Base-by-base conservation (phyloP, 805 yeast genomes). In the Candida stauntonica region DNA sequence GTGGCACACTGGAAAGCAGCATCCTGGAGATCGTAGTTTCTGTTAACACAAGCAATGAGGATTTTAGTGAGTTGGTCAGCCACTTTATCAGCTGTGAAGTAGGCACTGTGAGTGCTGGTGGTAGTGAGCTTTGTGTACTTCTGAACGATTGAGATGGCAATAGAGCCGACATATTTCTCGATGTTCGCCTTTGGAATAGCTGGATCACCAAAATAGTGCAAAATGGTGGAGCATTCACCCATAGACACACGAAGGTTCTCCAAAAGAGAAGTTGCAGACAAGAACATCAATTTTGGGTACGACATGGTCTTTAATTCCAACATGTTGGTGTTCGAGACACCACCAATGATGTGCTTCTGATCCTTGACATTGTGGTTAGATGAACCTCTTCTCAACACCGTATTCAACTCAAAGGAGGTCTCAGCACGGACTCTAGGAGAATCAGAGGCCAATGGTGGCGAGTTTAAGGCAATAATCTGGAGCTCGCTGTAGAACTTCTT, bases 391-490 rank as follows among this genome's bases (percentile, higher is more conserved):
- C 95, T 76, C 37, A 93, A 69, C 20, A 93, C 87, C 1, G 96
- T 82, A 56, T 93, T 93, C 67, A 93, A 72, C 53, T 93, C 97
- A 45, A 93, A 70, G 3, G 96, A 86, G 15, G 95, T 86, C 57
- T 93, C 99, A 11, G 91, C 81, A 54, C 88, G 79, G 55, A 82
- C 79, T 62, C 88, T 77, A 3, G 89, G 79, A 14, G 72, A 66
- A 51, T 85, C 94, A 3, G 93, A 80, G 0, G 95, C 95, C 36
- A 88, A 68, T 3, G 95, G 87, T 3, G 96, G 96, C 5, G 97
- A 74, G 54, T 75, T 84, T 57, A 82, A 76, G 1, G 99, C 98
- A 48, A 93, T 83, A 38, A 79, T 66, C 50, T 73, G 68, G 29
- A 91, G 67, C 19, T 76, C 75, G 0, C 49, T 49, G 30, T 61